Evolutionary conservation across 1,284 basidiomycete species (phyloP).

Genomic region (Cutaneotrichosporon sp.): DNA sequence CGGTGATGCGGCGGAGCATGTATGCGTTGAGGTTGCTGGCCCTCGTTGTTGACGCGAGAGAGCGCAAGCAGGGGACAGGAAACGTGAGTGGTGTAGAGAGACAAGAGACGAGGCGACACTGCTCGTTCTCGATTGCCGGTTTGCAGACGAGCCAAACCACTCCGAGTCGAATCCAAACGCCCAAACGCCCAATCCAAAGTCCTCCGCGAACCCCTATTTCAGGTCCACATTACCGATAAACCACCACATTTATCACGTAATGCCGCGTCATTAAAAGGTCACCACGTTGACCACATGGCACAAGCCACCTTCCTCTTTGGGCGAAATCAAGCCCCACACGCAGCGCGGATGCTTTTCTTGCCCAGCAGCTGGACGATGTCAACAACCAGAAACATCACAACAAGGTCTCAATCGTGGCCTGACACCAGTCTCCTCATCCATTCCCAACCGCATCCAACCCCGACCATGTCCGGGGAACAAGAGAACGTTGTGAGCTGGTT

Average conservation of each 20-base stretch:
- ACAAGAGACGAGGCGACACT: not conserved
- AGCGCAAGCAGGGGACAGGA: not conserved
- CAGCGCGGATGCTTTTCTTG: constrained; percentile 12
- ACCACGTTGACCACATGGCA: not conserved
- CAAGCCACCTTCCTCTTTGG: not conserved
- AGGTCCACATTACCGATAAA: not conserved
- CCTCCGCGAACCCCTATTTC: too few species aligned
- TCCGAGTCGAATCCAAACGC: too few species aligned
- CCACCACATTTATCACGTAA: not conserved
- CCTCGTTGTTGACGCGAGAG: constrained; percentile 7
- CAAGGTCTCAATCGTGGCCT: constrained; percentile 6
- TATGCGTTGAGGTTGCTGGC: constrained; percentile 7
- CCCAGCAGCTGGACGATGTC: not conserved
- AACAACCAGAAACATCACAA: constrained; percentile 7
- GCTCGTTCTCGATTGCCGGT: too few species aligned
- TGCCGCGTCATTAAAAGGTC: constrained; percentile 3
- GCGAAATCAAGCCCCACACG: not conserved
- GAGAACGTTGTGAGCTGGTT: constrained; percentile 35
- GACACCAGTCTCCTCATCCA: not conserved
- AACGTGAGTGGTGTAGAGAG: not conserved
- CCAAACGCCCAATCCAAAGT: too few species aligned
- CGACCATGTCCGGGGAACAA: constrained; percentile 33
- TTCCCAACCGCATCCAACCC: not conserved
- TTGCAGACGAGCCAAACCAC: too few species aligned
- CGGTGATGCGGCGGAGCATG: constrained; percentile 35